Conservation (phyloP, 805 yeast species). For the Nakazawaea holstii region DNA sequence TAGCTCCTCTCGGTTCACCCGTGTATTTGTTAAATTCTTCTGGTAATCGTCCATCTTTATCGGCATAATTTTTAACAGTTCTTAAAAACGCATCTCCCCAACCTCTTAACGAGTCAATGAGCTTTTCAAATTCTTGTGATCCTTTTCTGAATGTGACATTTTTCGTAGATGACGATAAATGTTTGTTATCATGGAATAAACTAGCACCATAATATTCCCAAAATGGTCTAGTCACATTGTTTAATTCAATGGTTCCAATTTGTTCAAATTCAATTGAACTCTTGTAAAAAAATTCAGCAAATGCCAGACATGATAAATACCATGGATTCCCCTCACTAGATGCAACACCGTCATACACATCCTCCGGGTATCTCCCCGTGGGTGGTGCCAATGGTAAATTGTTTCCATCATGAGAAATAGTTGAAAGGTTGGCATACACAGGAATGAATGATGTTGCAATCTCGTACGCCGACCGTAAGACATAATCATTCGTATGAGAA, state of each 20-base stretch:
- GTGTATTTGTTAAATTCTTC: conserved; percentile 39
- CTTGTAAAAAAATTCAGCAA: conserved; percentile 24
- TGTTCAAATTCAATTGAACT: conserved; percentile 18
- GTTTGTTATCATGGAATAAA: neutral
- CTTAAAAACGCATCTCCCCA: conserved; percentile 30
- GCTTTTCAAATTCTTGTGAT: neutral
- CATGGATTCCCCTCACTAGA: conserved; percentile 42
- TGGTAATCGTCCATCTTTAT: conserved; percentile 30
- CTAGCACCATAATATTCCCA: conserved; percentile 6
- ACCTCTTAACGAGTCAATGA: conserved; percentile 1
- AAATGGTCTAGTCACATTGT: conserved; percentile 2
- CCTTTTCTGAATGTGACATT: neutral
- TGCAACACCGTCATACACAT: conserved; percentile 36
- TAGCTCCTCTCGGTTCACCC: conserved; percentile 43
- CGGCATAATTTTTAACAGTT: conserved; percentile 31
- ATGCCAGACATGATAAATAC: conserved; percentile 39
- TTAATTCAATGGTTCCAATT: conserved; percentile 8
- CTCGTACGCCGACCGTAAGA: conserved; percentile 2
- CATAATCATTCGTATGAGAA: conserved; percentile 5
- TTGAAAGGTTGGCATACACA: conserved; percentile 2
- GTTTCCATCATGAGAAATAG: neutral
- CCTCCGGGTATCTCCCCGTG: conserved; percentile 41
- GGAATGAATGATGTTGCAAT: conserved; percentile 4
- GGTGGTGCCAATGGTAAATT: conserved; percentile 11
- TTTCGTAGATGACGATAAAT: neutral